phyloP scores from a whole-genome alignment of 78 protist genomes.

The Chrysochromulina parva region DNA sequence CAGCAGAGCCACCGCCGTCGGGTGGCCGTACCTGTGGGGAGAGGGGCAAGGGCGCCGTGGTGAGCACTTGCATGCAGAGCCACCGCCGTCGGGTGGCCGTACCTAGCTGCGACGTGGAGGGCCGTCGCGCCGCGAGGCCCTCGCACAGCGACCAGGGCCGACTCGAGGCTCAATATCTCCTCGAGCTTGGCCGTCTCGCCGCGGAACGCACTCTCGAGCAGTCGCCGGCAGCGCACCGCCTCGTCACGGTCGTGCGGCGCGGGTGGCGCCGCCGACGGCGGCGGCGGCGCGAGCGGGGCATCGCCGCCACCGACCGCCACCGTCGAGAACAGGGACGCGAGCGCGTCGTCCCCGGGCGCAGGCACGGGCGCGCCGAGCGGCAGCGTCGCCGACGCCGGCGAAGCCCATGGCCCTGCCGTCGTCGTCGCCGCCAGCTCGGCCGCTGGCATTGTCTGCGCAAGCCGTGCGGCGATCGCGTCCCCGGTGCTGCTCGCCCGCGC shows the following conservation, averaged over 20 bases:
- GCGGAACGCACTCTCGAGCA: neutral
- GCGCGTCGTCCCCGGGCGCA: too few relatives aligned
- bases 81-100: neutral
- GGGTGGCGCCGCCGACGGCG: neutral
- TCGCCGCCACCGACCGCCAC: too few relatives aligned
- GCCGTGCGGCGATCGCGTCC: too few relatives aligned
- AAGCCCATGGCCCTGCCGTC: too few relatives aligned
- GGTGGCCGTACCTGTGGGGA: neutral
- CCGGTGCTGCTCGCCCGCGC: neutral
- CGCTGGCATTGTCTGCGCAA: too few relatives aligned
- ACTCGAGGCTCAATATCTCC: neutral
- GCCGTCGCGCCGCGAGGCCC: neutral
- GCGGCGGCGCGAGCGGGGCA: too few relatives aligned
- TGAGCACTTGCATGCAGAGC: too few relatives aligned
- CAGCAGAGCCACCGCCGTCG: neutral
- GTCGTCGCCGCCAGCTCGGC: too few relatives aligned
- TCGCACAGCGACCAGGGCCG: neutral
- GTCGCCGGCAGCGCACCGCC: neutral
- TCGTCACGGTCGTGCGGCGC: neutral
- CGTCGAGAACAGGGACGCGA: too few relatives aligned
- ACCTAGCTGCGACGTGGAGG: neutral
- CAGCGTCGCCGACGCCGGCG: too few relatives aligned
- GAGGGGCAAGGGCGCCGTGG: too few relatives aligned
- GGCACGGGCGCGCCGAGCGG: too few relatives aligned
- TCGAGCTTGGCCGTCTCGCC: neutral